Conservation (phyloP, 805 yeast species). For the Lipomyces mesembrius region DNA sequence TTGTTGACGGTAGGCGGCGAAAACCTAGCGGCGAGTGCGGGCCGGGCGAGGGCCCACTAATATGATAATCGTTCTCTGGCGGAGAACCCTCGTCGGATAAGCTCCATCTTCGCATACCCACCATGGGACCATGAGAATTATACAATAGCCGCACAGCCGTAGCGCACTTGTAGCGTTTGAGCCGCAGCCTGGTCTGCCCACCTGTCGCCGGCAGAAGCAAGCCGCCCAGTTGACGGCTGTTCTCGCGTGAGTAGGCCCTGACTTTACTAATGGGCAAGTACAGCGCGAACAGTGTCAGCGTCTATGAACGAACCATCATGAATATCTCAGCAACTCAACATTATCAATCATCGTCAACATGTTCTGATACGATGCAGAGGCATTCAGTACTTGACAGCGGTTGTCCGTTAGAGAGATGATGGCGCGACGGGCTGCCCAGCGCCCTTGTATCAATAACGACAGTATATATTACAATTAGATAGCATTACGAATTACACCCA, state of each 20-base stretch:
- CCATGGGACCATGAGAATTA: not conserved
- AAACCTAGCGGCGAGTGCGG: not conserved
- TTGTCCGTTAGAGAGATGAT: not conserved
- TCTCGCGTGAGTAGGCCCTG: not conserved
- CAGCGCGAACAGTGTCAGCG: no score
- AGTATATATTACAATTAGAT: no score
- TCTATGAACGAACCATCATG: not conserved
- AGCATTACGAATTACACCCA: no score
- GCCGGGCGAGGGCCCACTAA: not conserved
- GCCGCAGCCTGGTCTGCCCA: not conserved
- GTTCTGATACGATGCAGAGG: no score
- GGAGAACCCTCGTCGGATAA: not conserved
- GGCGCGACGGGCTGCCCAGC: no score
- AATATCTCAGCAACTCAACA: not conserved
- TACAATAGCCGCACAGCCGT: not conserved
- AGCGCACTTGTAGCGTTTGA: not conserved
- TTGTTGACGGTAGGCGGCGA: not conserved
- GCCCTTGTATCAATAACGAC: no score
- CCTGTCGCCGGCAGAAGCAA: not conserved
- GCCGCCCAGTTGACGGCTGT: not conserved
- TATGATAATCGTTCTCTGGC: not conserved
- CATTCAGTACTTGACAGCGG: not conserved
- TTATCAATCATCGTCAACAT: not conserved
- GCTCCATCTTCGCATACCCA: not conserved
- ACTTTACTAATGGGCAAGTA: no score